These are phyloP conservation scores for Ogataea nitratoaversa DNA, from an alignment of 805 yeast genomes.

Conservation along the genomic window DNA sequence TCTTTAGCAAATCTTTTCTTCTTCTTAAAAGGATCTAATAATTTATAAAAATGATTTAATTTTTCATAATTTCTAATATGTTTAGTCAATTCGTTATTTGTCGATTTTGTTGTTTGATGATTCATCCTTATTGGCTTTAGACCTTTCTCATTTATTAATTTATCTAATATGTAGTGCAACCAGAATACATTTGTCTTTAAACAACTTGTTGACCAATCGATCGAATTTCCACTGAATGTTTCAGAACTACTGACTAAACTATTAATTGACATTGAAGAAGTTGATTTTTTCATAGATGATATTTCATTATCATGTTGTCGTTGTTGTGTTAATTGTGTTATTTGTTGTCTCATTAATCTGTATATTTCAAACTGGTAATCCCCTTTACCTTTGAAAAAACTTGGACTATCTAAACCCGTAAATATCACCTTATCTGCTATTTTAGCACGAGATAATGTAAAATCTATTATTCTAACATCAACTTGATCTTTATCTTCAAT, in stretches of 20 bases:
- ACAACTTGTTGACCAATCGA: conserved; percentile 44
- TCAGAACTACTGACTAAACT: neutral
- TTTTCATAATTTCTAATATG: conserved; percentile 24
- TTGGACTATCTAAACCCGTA: conserved; percentile 62
- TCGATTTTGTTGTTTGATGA: conserved; percentile 10
- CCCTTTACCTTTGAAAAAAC: conserved; percentile 55
- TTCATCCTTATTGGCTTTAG: conserved; percentile 25
- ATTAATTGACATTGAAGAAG: conserved; percentile 5
- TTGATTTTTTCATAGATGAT: conserved; percentile 2
- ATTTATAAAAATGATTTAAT: conserved; percentile 27
- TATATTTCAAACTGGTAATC: conserved; percentile 62
- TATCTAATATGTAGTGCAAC: conserved; percentile 58
- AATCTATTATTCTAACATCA: conserved; percentile 51
- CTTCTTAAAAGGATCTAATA: conserved; percentile 33
- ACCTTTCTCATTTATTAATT: conserved; percentile 40
- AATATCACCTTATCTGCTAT: conserved; percentile 32
- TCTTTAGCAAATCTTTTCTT: conserved; percentile 15
- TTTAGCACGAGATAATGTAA: conserved; percentile 49
- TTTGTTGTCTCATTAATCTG: conserved; percentile 45
- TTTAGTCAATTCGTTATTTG: conserved; percentile 15
- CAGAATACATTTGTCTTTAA: conserved; percentile 57
- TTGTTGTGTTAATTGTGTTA: conserved; percentile 2
- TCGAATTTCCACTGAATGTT: conserved; percentile 20
- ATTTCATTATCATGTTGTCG: neutral
- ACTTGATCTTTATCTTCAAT: conserved; percentile 8